These are phyloP conservation scores for Eucalyptus albens DNA, from an alignment of 345 rosid species.

Conservation along the genomic window DNA sequence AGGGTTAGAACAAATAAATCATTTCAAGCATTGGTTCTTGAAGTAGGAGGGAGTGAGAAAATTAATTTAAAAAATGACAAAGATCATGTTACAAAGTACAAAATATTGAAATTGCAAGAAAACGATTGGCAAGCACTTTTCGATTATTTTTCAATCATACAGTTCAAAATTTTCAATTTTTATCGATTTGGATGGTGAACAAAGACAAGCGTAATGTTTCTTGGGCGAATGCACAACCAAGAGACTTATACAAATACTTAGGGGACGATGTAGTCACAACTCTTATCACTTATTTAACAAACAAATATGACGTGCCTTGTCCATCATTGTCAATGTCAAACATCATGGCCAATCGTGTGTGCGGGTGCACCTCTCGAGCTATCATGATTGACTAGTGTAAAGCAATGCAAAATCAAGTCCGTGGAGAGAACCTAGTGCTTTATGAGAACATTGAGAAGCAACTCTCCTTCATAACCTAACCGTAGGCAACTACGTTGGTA, in stretches of 20 bases:
- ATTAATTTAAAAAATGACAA: not conserved
- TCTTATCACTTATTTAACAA: not conserved
- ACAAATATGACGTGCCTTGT: too few species aligned
- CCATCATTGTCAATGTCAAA: too few species aligned
- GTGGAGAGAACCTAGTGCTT: too few species aligned
- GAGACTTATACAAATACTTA: too few species aligned
- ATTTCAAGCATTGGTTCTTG: not conserved
- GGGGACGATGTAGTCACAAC: not conserved
- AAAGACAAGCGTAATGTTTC: too few species aligned
- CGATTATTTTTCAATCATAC: not conserved
- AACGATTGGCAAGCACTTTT: not conserved
- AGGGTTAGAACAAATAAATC: not conserved
- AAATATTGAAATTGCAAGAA: not conserved
- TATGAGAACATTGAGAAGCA: too few species aligned
- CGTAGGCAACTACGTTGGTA: too few species aligned
- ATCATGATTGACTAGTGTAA: too few species aligned
- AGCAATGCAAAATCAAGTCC: too few species aligned
- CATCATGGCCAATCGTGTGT: too few species aligned
- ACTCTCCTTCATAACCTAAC: too few species aligned
- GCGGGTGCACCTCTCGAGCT: too few species aligned
- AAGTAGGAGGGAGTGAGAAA: not conserved
- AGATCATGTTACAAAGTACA: not conserved
- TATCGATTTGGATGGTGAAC: not conserved
- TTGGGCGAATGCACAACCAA: not conserved
- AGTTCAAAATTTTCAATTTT: not conserved